Evolutionary conservation across 371 early-diverging fungal species (phyloP).

Genomic region (Lichtheimia hyalospora): DNA sequence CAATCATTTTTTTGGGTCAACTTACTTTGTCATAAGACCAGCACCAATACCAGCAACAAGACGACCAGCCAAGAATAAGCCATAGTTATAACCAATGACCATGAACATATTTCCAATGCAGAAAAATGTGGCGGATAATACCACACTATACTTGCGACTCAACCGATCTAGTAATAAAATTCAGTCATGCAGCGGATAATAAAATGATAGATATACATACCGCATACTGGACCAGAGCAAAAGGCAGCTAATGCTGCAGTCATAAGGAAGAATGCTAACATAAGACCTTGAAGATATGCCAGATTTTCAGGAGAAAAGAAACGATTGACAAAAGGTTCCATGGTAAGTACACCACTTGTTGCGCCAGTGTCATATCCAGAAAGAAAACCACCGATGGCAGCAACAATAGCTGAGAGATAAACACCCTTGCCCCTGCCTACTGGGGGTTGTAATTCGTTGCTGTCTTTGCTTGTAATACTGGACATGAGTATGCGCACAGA

Average conservation of each 20-base stretch:
- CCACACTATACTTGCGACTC: slow-evolving; percentile 42
- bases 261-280: slow-evolving; percentile 42
- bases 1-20: neutral
- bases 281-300: slow-evolving; percentile 21
- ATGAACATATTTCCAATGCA: slow-evolving; percentile 46
- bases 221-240: slow-evolving; percentile 41
- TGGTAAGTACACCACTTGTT: slow-evolving; percentile 26
- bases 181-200: neutral
- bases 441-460: no score
- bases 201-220: slow-evolving; percentile 16
- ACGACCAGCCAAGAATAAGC: slow-evolving; percentile 38
- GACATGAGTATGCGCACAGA: no score
- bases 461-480: no score
- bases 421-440: slow-evolving; percentile 18
- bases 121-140: slow-evolving; percentile 35
- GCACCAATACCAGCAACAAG: slow-evolving; percentile 44
- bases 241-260: slow-evolving; percentile 49
- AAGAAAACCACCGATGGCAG: slow-evolving; percentile 31
- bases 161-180: slow-evolving; percentile 29
- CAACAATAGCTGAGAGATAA: slow-evolving; percentile 23
- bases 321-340: slow-evolving; percentile 11
- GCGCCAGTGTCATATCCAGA: slow-evolving; percentile 46
- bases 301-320: slow-evolving; percentile 21
- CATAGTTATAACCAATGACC: slow-evolving; percentile 44
- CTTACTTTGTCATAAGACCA: slow-evolving; percentile 37